Conservation (phyloP, 1,284 basidiomycete species). For the Moesziomyces sp. region DNA sequence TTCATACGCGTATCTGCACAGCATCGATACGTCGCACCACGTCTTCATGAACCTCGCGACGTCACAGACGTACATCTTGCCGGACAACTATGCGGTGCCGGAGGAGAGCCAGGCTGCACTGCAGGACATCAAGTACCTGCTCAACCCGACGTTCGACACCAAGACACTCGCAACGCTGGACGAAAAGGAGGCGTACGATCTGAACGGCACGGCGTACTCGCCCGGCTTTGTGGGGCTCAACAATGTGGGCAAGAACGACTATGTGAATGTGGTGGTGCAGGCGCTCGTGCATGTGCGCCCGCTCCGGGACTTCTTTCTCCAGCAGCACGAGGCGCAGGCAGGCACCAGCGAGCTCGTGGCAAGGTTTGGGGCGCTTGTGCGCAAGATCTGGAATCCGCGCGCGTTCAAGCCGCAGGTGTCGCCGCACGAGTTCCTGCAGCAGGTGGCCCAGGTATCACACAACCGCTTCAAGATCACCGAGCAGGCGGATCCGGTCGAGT, state of each 20-base stretch:
- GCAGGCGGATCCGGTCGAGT: slow-evolving; percentile 95
- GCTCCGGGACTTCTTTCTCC: slow-evolving; percentile 79
- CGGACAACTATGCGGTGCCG: slow-evolving; percentile 89
- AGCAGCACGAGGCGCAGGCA: slow-evolving; percentile 21
- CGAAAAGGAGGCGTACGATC: slow-evolving; percentile 74
- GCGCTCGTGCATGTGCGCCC: slow-evolving; percentile 89
- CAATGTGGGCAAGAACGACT: slow-evolving; percentile 96
- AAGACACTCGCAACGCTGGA: slow-evolving; percentile 73
- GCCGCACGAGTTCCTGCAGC: slow-evolving; percentile 97
- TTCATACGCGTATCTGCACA: slow-evolving; percentile 95
- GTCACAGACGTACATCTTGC: slow-evolving; percentile 95
- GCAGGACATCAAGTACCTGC: slow-evolving; percentile 90
- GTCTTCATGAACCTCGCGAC: slow-evolving; percentile 96
- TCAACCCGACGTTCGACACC: slow-evolving; percentile 80
- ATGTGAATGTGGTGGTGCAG: slow-evolving; percentile 97
- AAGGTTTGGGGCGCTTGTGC: slow-evolving; percentile 79
- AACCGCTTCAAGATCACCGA: slow-evolving; percentile 91
- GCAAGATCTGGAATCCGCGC: slow-evolving; percentile 87
- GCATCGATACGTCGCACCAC: slow-evolving; percentile 96
- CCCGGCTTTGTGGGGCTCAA: slow-evolving; percentile 97
- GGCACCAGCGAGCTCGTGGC: slow-evolving; percentile 79
- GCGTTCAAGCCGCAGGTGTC: slow-evolving; percentile 93
- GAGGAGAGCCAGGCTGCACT: slow-evolving; percentile 83
- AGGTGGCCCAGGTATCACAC: slow-evolving; percentile 85
- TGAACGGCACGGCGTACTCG: slow-evolving; percentile 81